A percentile compares a stretch with the other conserved stretches of the same genome.
These are phyloP conservation scores for Citrus inodora DNA, from an alignment of 345 rosid species.

Conservation along the genomic window DNA sequence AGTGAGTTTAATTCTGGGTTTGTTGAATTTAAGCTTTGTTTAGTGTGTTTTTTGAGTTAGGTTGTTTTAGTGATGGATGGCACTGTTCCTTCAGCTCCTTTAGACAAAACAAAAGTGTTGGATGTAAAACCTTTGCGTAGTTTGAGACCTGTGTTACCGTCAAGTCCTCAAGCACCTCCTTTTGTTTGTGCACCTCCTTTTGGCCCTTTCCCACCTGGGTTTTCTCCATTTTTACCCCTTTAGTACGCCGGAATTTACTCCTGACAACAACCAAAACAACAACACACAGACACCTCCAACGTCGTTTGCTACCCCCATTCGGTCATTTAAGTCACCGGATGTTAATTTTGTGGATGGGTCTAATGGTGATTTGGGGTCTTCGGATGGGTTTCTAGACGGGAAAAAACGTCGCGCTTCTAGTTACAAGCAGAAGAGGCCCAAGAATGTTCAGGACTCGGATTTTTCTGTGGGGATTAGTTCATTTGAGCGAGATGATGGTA, in stretches of 20 bases:
- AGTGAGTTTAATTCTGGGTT: not conserved
- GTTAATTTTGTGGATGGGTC: conserved; percentile 18
- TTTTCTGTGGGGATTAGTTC: conserved; percentile 28
- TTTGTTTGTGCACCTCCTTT: conserved; percentile 46
- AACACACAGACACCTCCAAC: conserved; percentile 28
- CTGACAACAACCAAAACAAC: conserved; percentile 41
- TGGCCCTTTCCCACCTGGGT: conserved; percentile 65
- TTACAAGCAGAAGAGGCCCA: conserved; percentile 5
- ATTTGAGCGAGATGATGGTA: conserved; percentile 39
- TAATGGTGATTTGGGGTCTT: conserved; percentile 16
- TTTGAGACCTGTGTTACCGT: conserved; percentile 59
- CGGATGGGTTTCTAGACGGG: conserved; percentile 2
- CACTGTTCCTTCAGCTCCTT: conserved; percentile 20
- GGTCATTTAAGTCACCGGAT: conserved; percentile 40
- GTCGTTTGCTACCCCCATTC: conserved; percentile 44
- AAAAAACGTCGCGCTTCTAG: conserved; percentile 9
- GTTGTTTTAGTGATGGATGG: conserved; percentile 41
- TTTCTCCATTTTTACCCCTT: conserved; percentile 72
- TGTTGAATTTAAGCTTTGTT: not conserved
- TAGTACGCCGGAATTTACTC: conserved; percentile 26
- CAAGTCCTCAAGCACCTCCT: conserved; percentile 38
- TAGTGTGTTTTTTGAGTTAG: not conserved
- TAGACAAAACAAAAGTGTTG: conserved; percentile 62
- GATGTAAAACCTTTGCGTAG: conserved; percentile 79
- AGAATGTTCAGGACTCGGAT: conserved; percentile 1